Evolutionary conservation across 2,329 filamentous ascomycete species (phyloP), one percentile per base, ranked within the genome.

Genomic region (Ophiocordyceps camponoti-saundersi): DNA sequence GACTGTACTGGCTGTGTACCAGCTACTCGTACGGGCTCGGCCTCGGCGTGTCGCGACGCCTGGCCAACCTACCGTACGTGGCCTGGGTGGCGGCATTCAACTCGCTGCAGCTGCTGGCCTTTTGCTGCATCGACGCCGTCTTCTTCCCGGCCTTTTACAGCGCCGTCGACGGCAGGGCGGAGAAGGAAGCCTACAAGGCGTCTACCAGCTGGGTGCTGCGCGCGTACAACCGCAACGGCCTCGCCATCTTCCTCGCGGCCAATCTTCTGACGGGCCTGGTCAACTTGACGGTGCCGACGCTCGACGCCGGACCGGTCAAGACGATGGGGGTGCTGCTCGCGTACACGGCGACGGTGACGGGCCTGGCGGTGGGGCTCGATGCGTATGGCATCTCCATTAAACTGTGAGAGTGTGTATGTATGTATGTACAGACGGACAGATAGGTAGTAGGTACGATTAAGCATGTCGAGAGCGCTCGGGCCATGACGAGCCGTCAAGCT

Each of bases 11-110:
- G 45, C 55, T 87, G 23, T 73, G 77, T 32, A 87, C 83, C 1
- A 75, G 73, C 55, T 82, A 81, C 57, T 66, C 64, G 12, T 82
- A 82, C 52, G 88, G 87, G 6, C 71, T 87, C 32, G 79, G 79
- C 7, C 70, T 94, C 26, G 72, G 72, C 15, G 87, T 95, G 8
- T 96, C 92, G 6, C 82, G 92, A 20, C 81, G 92, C 1, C 69
- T 96, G 48, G 92, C 90, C 10, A 98, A 98, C 57, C 72, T 95
- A 51, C 88, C 92, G 0, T 98, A 98, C 60, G 75, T 96, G 42
- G 70, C 95, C 42, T 96, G 90, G 88, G 82, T 94, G 8, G 75
- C 80, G n/a, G 82, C 86, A 3, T 95, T 92, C 70, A 98, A 96
- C 67, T 81, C 77, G 50, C 71, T 74, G n/a, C 87, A 95, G 60